phyloP scores from a whole-genome alignment of 2,329 filamentous ascomycete species.

The Ophiosphaerella korrae region DNA sequence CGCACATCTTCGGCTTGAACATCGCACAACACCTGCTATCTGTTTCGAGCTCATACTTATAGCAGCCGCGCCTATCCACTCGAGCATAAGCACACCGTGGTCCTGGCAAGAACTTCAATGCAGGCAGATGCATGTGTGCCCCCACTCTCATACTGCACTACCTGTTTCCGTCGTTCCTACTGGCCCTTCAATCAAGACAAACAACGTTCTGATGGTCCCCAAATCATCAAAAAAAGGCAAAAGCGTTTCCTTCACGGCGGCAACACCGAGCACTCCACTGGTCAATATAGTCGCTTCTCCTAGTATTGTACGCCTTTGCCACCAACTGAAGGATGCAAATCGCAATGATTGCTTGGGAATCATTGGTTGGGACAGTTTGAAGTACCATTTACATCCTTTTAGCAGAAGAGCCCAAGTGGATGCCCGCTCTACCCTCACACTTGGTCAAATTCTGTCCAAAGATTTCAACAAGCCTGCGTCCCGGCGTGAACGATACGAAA shows the following conservation, averaged over 20 bases:
- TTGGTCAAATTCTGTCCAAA: slow-evolving; percentile 15
- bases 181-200: neutral
- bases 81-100: slow-evolving; percentile 3
- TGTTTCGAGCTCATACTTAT: slow-evolving; percentile 26
- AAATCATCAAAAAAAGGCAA: slow-evolving; percentile 2
- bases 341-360: slow-evolving; percentile 16
- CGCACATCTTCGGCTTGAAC: slow-evolving; percentile 26
- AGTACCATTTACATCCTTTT: slow-evolving; percentile 17
- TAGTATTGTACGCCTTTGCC: slow-evolving; percentile 11
- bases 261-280: neutral
- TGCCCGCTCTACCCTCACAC: neutral
- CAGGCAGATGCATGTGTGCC: slow-evolving; percentile 13
- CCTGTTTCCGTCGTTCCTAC: neutral
- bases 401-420: slow-evolving; percentile 2
- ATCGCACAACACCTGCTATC: slow-evolving; percentile 20
- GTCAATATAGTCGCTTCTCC: neutral
- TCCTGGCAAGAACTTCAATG: slow-evolving; percentile 20
- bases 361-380: slow-evolving; percentile 14
- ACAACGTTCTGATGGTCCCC: neutral
- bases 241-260: slow-evolving; percentile 6
- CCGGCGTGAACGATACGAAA: slow-evolving; percentile 19
- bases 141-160: neutral
- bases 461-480: slow-evolving; percentile 6
- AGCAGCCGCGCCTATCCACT: no score
- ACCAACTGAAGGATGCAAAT: slow-evolving; percentile 4